Conservation (phyloP, 1,284 basidiomycete genomes). For the Cutaneotrichosporon cavernicola region DNA sequence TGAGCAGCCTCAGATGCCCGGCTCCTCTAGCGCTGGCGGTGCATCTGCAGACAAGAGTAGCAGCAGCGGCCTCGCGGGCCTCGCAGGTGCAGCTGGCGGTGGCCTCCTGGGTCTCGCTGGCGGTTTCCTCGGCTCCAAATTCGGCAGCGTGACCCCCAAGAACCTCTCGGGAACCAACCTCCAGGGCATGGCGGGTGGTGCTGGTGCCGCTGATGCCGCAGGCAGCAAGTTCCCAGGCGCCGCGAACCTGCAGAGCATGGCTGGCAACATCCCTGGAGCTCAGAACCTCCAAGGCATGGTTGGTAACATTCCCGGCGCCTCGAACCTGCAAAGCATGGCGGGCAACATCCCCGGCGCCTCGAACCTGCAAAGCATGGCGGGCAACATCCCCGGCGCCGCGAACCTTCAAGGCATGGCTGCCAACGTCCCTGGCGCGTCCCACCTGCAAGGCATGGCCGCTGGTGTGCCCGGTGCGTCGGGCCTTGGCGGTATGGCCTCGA, state of each 20-base stretch:
- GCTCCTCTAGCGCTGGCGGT: constrained; percentile 6
- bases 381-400: constrained; percentile 2
- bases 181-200: constrained; percentile 3
- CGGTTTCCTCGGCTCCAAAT: constrained; percentile 5
- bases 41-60: constrained; percentile 4
- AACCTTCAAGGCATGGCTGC: constrained; percentile 6
- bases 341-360: constrained; percentile 12
- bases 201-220: background rate
- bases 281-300: too few species aligned
- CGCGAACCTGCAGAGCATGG: too few species aligned
- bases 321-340: constrained; percentile 4
- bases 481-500: constrained; percentile 1
- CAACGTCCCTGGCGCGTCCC: constrained; percentile 5
- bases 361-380: constrained; percentile 7
- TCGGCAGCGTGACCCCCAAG: constrained; percentile 5
- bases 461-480: constrained; percentile 1
- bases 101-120: constrained; percentile 3
- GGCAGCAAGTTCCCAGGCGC: background rate
- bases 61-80: constrained; percentile 1
- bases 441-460: constrained; percentile 13
- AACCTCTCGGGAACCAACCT: constrained; percentile 7
- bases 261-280: too few species aligned
- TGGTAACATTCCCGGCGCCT: background rate
- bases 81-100: constrained; percentile 9
- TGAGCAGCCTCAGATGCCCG: constrained; percentile 5